Percentiles rank a stretch among this genome's conserved stretches.
These are phyloP conservation scores for Lepidium sativum DNA, from an alignment of 345 rosid genomes.

Conservation along the genomic window DNA sequence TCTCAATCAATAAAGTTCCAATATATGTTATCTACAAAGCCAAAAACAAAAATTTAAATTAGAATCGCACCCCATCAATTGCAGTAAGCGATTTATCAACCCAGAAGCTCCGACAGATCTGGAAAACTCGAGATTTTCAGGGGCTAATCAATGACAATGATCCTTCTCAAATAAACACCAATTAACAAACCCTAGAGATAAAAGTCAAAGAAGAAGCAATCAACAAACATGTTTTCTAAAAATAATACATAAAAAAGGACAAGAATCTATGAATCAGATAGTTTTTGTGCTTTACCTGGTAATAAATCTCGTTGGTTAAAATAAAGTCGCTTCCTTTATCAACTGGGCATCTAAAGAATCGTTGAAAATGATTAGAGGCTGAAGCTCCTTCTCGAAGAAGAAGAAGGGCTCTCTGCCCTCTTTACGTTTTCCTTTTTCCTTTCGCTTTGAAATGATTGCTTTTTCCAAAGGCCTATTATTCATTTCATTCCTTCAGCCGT, in stretches of 20 bases:
- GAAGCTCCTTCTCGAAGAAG: conserved; percentile 14
- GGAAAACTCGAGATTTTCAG: conserved; percentile 14
- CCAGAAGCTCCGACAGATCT: conserved; percentile 37
- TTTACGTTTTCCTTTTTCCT: conserved; percentile 19
- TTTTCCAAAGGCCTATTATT: conserved; percentile 5
- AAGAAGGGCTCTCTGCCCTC: conserved; percentile 19
- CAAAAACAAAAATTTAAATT: conserved; percentile 16
- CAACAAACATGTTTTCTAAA: not conserved
- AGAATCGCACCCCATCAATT: conserved; percentile 70
- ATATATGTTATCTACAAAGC: not conserved
- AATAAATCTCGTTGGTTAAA: not conserved
- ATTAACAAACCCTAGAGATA: conserved; percentile 18
- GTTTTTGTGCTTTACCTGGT: conserved; percentile 9
- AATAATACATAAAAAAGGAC: not conserved
- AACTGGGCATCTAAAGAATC: conserved; percentile 7
- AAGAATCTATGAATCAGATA: conserved; percentile 11
- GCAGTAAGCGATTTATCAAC: conserved; percentile 23
- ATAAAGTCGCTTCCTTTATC: conserved; percentile 19
- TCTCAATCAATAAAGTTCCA: conserved; percentile 12
- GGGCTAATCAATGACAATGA: conserved; percentile 5
- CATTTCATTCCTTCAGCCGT: conserved; percentile 17
- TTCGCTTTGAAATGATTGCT: conserved; percentile 23
- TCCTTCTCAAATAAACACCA: conserved; percentile 14
- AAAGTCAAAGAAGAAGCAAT: conserved; percentile 10
- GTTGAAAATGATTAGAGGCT: not conserved